Evolutionary conservation across 768 basidiomycete genomes (phyloP), one percentile per base, ranked within the genome.

Genomic region (Lactarius deliciosus): DNA sequence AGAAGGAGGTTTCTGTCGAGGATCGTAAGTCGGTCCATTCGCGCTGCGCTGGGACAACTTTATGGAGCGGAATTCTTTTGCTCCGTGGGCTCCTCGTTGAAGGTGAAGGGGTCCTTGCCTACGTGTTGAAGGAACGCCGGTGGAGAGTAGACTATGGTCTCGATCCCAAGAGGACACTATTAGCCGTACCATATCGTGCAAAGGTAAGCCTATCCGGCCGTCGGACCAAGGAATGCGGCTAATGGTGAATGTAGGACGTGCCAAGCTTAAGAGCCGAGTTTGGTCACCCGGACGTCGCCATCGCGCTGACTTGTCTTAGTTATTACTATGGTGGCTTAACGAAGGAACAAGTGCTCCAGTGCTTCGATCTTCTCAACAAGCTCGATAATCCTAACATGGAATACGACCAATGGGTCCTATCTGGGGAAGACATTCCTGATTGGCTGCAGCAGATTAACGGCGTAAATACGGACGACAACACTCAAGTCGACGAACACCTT

Each of bases 91-190:
- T 85, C 1, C 63, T 85, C 34, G 78, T 74, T 0, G 73, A 75
- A 1, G 38, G 60, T 7, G 30, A 53, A 61, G 81, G 79, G 0
- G 76, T 85, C 10, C 72, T 85, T 2, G 43, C 71, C 2, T 78
- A 79, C 58, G 72, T 74, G 2, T 71, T 85, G 0, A 72, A 71
- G 41, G 74, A 77, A 41, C 76, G 75, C 53, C 77, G 82, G 7
- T 85, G 82, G 81, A 73, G 83, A 32, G 84, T 85, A 0, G 80
- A 84, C 55, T 85, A 82, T 66, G 83, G 84, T 0, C 76, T 83
- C 6, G 80, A 81, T 56, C 69, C 70, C 0, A 69, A 60, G 6
- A 78, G 84, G 3, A 77, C 82, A 1, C 73, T 81, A 69, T 75
- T 84, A 1, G 82, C 83, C 0, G 83, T 85, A 1, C 83, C 84